Conservation (phyloP, 495 filamentous ascomycete species). For the Staphylotrichum tortipilum region DNA sequence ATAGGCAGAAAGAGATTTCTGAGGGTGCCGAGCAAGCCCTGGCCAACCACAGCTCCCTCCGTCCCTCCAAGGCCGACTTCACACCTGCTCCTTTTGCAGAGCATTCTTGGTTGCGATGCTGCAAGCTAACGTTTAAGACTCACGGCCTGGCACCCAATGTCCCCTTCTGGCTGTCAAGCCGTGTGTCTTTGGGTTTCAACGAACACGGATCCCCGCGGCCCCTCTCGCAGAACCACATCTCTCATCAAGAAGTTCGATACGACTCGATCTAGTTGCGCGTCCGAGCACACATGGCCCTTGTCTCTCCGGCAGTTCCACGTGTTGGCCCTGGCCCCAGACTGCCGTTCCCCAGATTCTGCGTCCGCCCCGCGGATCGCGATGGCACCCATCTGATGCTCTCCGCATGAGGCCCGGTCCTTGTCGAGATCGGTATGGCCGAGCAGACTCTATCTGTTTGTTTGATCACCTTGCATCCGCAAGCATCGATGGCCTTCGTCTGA, state of each 20-base stretch:
- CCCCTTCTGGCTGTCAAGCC: conserved; percentile 1
- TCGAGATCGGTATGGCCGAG: conserved; percentile 5
- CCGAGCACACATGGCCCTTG: neutral
- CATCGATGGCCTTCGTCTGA: neutral
- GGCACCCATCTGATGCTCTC: neutral
- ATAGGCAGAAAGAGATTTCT: conserved; percentile 6
- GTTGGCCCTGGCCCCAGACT: neutral
- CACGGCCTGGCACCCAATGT: neutral
- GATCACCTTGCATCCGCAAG: conserved; percentile 15
- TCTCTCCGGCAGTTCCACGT: neutral
- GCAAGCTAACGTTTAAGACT: neutral
- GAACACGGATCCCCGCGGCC: too few relatives aligned
- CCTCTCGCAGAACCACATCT: neutral
- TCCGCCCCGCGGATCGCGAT: neutral
- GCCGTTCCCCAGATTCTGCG: conserved; percentile 7
- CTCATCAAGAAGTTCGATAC: neutral
- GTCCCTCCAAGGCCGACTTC: neutral
- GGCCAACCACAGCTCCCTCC: conserved; percentile 8
- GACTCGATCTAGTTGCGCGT: neutral
- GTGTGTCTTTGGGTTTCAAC: conserved; percentile 1
- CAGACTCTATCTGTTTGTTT: conserved; percentile 14
- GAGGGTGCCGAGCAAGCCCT: neutral
- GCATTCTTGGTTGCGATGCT: neutral
- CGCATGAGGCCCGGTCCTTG: conserved; percentile 16
- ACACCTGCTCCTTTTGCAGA: neutral